Base-by-base conservation (phyloP, 1,284 basidiomycete species). In the Rhodotorula sp. region DNA sequence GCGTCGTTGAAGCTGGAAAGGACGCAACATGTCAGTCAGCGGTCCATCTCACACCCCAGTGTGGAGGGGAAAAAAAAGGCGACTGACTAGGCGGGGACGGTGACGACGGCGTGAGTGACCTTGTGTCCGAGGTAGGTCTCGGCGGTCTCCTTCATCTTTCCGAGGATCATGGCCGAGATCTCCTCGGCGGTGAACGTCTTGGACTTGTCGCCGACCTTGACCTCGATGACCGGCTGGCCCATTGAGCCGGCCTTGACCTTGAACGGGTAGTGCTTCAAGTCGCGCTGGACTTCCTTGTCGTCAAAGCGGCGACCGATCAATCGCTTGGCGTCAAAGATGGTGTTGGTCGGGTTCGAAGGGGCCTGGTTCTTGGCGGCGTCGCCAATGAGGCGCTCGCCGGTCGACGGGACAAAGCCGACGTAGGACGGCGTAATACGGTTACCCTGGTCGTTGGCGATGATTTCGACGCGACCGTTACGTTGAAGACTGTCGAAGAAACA, bases 111-210 rank as follows among this genome's bases (percentile, higher is more conserved):
- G 83, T 99, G 93, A 66, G 92, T 95, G 81, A 99, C 95, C 82
- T 93, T 91, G 81, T 94, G 87, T 76, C 94, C 95, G 70, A 99
- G 89, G 83, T 97, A 97, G 30, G 94, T 92, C 86, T 98, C 95
- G 73, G 95, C 95, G 58, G 93, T 98, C 85, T 98, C 95, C 88
- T 98, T 98, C 95, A 99, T 98, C 87, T 98, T 98, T 72, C 82
- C 85, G 72, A 98, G 84, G 78, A 99, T 87, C 95, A 98, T 99
- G 69, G 95, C 92, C 67, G 88, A 91, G 77, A 94, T 87, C 83
- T 94, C 92, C 82, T 95, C 91, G 2, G 92, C 89, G 56, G 80
- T 80, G 73, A 82, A 82, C 42, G 68, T 67, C 53, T 62, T 49
- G 30, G 64, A 45, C 46, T 57, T 51, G 15, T 59, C 60, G 65